These are phyloP conservation scores for Didymella lethalis DNA, from an alignment of 2,329 filamentous ascomycete species.

Conservation along the genomic window DNA sequence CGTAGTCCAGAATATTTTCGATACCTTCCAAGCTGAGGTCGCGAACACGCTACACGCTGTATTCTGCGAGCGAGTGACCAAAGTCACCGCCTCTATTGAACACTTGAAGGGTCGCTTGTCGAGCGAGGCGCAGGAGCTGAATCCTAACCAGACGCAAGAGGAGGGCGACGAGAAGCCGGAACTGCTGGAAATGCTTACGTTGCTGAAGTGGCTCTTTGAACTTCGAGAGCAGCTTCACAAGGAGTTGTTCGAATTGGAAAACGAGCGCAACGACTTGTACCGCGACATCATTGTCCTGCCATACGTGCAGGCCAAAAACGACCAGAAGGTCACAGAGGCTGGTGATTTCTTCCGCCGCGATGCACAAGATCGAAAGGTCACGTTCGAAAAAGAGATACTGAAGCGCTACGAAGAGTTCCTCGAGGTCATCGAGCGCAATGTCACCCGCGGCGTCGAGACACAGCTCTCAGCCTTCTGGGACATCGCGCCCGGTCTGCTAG, in stretches of 20 bases:
- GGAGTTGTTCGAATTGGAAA: slow-evolving; percentile 83
- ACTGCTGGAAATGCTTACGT: slow-evolving; percentile 88
- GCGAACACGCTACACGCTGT: slow-evolving; percentile 85
- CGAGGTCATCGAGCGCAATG: slow-evolving; percentile 81
- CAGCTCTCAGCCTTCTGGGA: slow-evolving; percentile 98
- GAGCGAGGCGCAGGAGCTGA: slow-evolving; percentile 70
- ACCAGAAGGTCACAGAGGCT: slow-evolving; percentile 80
- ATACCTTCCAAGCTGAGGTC: slow-evolving; percentile 81
- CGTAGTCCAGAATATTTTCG: slow-evolving; percentile 80
- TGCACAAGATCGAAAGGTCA: slow-evolving; percentile 72
- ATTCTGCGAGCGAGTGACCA: slow-evolving; percentile 75
- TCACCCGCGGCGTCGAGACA: slow-evolving; percentile 85
- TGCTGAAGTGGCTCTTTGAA: slow-evolving; percentile 97
- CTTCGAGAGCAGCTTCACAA: slow-evolving; percentile 87
- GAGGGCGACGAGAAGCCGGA: slow-evolving; percentile 96
- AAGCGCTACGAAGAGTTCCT: slow-evolving; percentile 79
- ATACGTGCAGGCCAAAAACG: slow-evolving; percentile 75
- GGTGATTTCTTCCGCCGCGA: slow-evolving; percentile 85
- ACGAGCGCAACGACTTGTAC: slow-evolving; percentile 86
- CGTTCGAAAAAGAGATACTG: slow-evolving; percentile 75
- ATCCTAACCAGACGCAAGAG: slow-evolving; percentile 86
- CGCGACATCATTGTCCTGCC: slow-evolving; percentile 82
- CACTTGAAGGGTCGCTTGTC: slow-evolving; percentile 76
- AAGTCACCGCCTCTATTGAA: slow-evolving; percentile 79
- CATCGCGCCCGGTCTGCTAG: slow-evolving; percentile 82